A percentile compares a stretch with the other conserved stretches of the same genome.
Evolutionary conservation across 805 yeast genomes (phyloP).

Genomic region (Wickerhamiella bombiphila): DNA sequence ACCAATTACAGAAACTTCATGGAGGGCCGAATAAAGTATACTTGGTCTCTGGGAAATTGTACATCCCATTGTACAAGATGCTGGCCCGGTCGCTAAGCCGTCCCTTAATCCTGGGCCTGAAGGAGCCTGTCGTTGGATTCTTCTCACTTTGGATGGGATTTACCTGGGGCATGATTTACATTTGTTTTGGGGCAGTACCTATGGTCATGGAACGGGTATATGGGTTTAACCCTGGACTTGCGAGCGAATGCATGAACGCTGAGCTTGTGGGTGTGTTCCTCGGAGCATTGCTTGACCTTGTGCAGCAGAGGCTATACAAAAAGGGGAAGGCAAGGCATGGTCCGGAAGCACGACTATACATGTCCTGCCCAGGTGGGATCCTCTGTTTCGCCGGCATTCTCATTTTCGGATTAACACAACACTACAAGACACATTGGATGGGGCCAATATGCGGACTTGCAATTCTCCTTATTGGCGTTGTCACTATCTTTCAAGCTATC

Average conservation of each 20-base stretch:
- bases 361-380: conserved; percentile 41
- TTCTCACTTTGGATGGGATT: conserved; percentile 35
- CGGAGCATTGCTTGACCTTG: conserved; percentile 20
- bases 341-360: conserved; percentile 41
- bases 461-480: conserved; percentile 25
- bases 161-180: conserved; percentile 36
- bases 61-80: conserved; percentile 35
- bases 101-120: conserved; percentile 46
- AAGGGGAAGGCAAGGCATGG: conserved; percentile 36
- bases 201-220: conserved; percentile 40
- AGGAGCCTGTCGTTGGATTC: conserved; percentile 30
- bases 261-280: conserved; percentile 47
- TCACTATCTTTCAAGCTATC: conserved; percentile 27
- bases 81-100: conserved; percentile 34
- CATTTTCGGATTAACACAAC: conserved; percentile 11
- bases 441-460: conserved; percentile 22
- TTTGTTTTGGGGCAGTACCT: conserved; percentile 53
- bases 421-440: conserved; percentile 12
- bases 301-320: conserved; percentile 22
- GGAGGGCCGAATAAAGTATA: conserved; percentile 9
- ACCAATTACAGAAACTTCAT: conserved; percentile 21
- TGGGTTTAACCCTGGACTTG: conserved; percentile 36
- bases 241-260: conserved; percentile 50
- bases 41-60: conserved; percentile 10
- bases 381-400: conserved; percentile 10